Evolutionary conservation across 1,284 basidiomycete genomes (phyloP), one percentile per base, ranked within the genome.

Genomic region (Trichosporon ovoides): DNA sequence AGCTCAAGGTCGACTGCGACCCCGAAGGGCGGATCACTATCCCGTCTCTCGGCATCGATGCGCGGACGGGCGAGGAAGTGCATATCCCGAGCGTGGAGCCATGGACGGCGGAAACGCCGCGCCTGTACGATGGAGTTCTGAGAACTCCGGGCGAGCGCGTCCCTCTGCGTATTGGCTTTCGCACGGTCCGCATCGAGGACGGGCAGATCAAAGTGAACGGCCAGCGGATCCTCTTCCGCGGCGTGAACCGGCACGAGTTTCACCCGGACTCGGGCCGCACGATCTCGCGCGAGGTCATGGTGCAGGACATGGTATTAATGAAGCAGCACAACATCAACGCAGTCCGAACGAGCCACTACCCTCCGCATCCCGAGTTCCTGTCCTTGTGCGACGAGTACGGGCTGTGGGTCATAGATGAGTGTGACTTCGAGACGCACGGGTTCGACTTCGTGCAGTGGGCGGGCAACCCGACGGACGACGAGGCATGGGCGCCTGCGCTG

Each of bases 251-350:
- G 16, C 63, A 65, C 56, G 63, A 65, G 43, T 62, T 62, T 33
- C 50, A 65, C 31, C 56, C 58, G n/a, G 40, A 48, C 20, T 13
- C 20, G 3, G 63, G 63, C 4, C 55, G 63, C 1, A 33, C 56
- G 1, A 16, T 62, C 28, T 14, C 18, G 18, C n/a, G n/a, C 19
- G 57, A 62, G 34, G 51, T 28, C 28, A 65, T 65, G 63, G 40
- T 62, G 18, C 12, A 62, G 33, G 63, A 65, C 38, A 49, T 65
- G 36, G 38, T 56, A 35, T 18, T 65, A 22, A 62, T 65, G 63
- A 65, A 65, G 49, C 55, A 24, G 20, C 53, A 60, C 56, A 65
- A 65, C 49, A 38, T 65, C 58, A 65, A 65, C 54, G 63, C 63
- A 4, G 63, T 65, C 7, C 52, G 63, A 34, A 43, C 34, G 22